A percentile compares a stretch with the other conserved stretches of the same genome.
Evolutionary conservation across 192 early-diverging fungal genomes (phyloP).

Genomic region (Coemansia sp.): DNA sequence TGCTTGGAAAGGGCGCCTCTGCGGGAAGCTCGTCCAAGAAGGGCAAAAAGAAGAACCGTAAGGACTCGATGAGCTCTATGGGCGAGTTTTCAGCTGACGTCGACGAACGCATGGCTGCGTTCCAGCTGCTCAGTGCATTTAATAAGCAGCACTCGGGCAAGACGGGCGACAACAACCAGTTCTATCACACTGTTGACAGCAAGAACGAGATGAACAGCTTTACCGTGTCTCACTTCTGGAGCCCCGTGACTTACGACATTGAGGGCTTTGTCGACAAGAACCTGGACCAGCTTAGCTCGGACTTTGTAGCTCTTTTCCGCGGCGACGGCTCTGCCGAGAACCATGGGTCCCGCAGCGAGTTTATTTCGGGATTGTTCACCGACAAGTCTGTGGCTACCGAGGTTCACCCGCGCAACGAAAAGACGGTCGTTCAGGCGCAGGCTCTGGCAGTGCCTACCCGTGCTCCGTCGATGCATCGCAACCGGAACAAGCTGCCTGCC

Average conservation of each 20-base stretch:
- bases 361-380: constrained; percentile 75
- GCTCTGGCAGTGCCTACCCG: constrained; percentile 75
- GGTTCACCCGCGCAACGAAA: constrained; percentile 70
- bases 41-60: constrained; percentile 26
- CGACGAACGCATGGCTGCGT: constrained; percentile 36
- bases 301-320: constrained; percentile 85
- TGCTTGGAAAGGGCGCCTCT: constrained; percentile 23
- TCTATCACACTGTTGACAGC: constrained; percentile 42
- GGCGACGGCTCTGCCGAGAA: constrained; percentile 67
- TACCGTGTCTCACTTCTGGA: constrained; percentile 77
- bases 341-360: constrained; percentile 71
- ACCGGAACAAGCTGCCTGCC: constrained; percentile 56
- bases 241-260: constrained; percentile 79
- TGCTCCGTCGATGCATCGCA: constrained; percentile 58
- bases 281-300: constrained; percentile 67
- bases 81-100: constrained; percentile 35
- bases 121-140: constrained; percentile 48
- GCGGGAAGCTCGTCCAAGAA: constrained; percentile 5
- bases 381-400: constrained; percentile 70
- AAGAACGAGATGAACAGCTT: constrained; percentile 62
- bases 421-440: constrained; percentile 75
- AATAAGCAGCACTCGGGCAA: constrained; percentile 43
- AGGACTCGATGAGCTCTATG: constrained; percentile 34
- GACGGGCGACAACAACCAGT: constrained; percentile 29
- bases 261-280: constrained; percentile 84